Conservation (phyloP, 495 filamentous ascomycete genomes). For the Penicillium taxi region DNA sequence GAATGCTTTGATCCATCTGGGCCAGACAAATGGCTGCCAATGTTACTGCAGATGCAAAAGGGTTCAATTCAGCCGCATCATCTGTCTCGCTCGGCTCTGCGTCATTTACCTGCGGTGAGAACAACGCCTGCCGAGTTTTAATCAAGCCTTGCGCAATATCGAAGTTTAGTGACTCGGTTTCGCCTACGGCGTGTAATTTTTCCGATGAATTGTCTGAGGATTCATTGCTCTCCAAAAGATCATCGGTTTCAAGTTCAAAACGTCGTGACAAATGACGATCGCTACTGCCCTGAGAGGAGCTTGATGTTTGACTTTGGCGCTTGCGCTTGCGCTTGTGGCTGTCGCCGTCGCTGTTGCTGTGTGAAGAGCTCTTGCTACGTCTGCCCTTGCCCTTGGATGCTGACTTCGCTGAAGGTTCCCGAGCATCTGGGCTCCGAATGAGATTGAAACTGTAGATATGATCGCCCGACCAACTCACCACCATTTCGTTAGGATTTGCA, state of each 20-base stretch:
- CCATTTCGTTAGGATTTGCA: slow-evolving; percentile 63
- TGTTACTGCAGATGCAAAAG: slow-evolving; percentile 43
- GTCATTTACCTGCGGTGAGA: slow-evolving; percentile 28
- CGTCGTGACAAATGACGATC: slow-evolving; percentile 37
- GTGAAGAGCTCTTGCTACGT: slow-evolving; percentile 27
- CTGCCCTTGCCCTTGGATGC: slow-evolving; percentile 11
- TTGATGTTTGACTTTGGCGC: slow-evolving; percentile 39
- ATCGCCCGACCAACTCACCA: slow-evolving; percentile 71
- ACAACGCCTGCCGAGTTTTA: slow-evolving; percentile 51
- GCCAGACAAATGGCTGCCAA: slow-evolving; percentile 43
- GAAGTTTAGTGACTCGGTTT: slow-evolving; percentile 44
- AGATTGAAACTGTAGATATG: slow-evolving; percentile 70
- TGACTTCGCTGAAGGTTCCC: slow-evolving; percentile 22
- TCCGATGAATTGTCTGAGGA: slow-evolving; percentile 27
- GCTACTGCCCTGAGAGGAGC: slow-evolving; percentile 37
- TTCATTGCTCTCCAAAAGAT: slow-evolving; percentile 32
- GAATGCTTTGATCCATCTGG: slow-evolving; percentile 49
- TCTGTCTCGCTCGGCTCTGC: slow-evolving; percentile 15
- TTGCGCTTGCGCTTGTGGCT: slow-evolving; percentile 60
- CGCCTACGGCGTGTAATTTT: slow-evolving; percentile 38
- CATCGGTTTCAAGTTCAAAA: slow-evolving; percentile 53
- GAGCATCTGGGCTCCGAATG: slow-evolving; percentile 52
- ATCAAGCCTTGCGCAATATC: slow-evolving; percentile 49
- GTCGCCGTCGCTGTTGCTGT: too few species aligned
- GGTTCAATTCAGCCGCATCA: slow-evolving; percentile 25